Evolutionary conservation across 345 rosid species (phyloP).

Genomic region (Ailanthus altissimus): DNA sequence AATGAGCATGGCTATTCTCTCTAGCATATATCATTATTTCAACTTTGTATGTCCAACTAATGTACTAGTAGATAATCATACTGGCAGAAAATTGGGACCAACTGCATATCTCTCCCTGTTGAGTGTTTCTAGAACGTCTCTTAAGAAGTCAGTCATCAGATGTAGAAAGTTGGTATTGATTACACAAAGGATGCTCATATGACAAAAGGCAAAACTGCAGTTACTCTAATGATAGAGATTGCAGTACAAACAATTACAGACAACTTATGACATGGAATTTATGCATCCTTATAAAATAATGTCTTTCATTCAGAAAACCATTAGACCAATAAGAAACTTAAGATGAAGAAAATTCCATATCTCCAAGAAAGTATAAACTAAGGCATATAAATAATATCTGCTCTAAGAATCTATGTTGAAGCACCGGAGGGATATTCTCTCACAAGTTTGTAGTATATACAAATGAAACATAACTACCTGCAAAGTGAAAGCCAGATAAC

Average conservation of each 20-base stretch:
- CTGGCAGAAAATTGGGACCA: background rate
- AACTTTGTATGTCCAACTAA: background rate
- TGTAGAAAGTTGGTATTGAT: too few species aligned
- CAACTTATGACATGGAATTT: background rate
- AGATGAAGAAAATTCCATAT: slow-evolving; percentile 7
- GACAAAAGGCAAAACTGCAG: background rate
- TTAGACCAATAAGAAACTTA: background rate
- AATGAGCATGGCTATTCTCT: background rate
- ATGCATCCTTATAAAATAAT: background rate
- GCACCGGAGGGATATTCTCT: background rate
- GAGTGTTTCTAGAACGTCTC: too few species aligned
- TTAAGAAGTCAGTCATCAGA: too few species aligned
- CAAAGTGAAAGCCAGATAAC: slow-evolving; percentile 81
- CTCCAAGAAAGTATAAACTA: slow-evolving; percentile 4
- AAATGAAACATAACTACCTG: slow-evolving; percentile 50
- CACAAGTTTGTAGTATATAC: background rate
- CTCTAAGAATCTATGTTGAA: background rate
- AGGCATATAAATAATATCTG: background rate
- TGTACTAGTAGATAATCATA: background rate
- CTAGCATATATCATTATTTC: background rate
- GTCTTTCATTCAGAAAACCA: background rate
- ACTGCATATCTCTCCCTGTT: background rate
- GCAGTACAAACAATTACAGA: background rate
- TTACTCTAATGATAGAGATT: background rate
- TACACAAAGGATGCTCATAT: background rate